These are phyloP conservation scores for Rhynchospora pubera DNA, from an alignment of 176 grass and related monocot genomes.

Conservation along the genomic window DNA sequence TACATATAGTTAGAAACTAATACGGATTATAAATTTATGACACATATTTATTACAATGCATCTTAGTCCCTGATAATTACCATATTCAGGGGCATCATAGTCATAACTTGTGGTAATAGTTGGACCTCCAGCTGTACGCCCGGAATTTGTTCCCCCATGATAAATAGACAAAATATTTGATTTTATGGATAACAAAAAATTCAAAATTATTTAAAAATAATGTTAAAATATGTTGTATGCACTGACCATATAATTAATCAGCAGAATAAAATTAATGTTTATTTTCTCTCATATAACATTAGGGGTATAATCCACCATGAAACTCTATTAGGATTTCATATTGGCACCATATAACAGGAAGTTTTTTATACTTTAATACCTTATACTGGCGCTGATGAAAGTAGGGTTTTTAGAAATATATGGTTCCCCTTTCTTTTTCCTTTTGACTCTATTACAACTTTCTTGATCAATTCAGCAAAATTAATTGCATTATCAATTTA, in stretches of 20 bases:
- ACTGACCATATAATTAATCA: conserved; percentile 48
- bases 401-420: too few relatives aligned
- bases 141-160: conserved; percentile 89
- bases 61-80: conserved; percentile 22
- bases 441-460: too few relatives aligned
- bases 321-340: too few relatives aligned
- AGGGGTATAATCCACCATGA: too few relatives aligned
- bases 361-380: too few relatives aligned
- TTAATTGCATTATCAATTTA: too few relatives aligned
- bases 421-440: too few relatives aligned
- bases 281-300: too few relatives aligned
- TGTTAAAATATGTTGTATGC: not conserved
- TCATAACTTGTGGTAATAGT: conserved; percentile 87
- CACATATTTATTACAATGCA: not conserved
- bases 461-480: too few relatives aligned
- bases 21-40: not conserved
- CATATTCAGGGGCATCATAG: conserved; percentile 93
- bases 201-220: not conserved
- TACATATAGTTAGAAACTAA: conserved; percentile 6
- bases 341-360: too few relatives aligned
- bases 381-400: too few relatives aligned
- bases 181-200: not conserved
- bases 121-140: conserved; percentile 69
- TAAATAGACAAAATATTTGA: conserved; percentile 29
- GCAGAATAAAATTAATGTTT: too few relatives aligned